A percentile compares a stretch with the other conserved stretches of the same genome.
Evolutionary conservation across 352 stramenopile species (phyloP).

Genomic region (Sclerospora graminicola): DNA sequence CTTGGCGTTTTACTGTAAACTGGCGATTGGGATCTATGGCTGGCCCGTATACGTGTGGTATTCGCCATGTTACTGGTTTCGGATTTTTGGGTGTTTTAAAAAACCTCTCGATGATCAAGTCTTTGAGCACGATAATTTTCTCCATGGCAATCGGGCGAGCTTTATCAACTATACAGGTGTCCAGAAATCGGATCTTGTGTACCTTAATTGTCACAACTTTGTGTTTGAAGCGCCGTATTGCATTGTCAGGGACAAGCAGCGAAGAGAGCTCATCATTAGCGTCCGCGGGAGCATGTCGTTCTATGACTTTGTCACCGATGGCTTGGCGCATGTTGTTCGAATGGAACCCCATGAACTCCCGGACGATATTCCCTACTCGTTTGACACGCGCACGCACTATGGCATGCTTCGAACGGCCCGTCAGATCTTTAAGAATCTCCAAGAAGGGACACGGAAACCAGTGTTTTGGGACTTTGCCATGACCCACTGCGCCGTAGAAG

Average conservation of each 20-base stretch:
- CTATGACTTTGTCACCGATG: slow-evolving; percentile 72
- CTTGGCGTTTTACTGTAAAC: slow-evolving; percentile 48
- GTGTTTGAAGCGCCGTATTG: slow-evolving; percentile 69
- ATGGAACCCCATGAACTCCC: slow-evolving; percentile 53
- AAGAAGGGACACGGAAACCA: slow-evolving; percentile 40
- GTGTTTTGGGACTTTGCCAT: slow-evolving; percentile 66
- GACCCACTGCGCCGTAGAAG: slow-evolving; percentile 27
- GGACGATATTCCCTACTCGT: slow-evolving; percentile 32
- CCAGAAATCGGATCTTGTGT: slow-evolving; percentile 43
- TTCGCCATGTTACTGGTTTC: slow-evolving; percentile 59
- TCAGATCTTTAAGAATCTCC: slow-evolving; percentile 45
- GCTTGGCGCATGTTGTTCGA: slow-evolving; percentile 46
- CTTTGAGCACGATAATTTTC: slow-evolving; percentile 53
- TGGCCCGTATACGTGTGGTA: slow-evolving; percentile 77
- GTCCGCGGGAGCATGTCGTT: slow-evolving; percentile 70
- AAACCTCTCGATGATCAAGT: slow-evolving; percentile 30
- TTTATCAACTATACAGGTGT: slow-evolving; percentile 70
- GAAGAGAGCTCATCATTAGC: slow-evolving; percentile 62
- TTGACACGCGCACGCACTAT: slow-evolving; percentile 50
- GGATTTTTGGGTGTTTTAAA: slow-evolving; percentile 48
- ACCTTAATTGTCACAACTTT: slow-evolving; percentile 71
- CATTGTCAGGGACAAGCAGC: slow-evolving; percentile 54
- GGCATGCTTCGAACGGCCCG: slow-evolving; percentile 61
- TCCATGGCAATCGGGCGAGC: slow-evolving; percentile 49
- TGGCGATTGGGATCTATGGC: slow-evolving; percentile 71